Evolutionary conservation across 2,329 filamentous ascomycete species (phyloP).

Genomic region (Fusarium drepaniforme): DNA sequence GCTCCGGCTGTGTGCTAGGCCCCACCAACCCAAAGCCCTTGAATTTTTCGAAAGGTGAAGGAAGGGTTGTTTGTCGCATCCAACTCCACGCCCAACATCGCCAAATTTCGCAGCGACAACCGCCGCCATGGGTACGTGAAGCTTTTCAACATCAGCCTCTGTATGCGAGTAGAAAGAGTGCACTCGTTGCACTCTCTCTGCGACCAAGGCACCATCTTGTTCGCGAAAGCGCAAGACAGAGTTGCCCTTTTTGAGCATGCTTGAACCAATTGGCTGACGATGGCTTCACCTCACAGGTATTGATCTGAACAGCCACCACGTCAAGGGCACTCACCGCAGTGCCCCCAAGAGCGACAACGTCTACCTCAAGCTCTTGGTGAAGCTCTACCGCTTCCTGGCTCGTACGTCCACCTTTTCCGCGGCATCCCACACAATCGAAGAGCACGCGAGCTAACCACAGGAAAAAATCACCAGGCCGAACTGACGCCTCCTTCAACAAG

Average conservation of each 20-base stretch:
- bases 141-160: slow-evolving; percentile 53
- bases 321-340: slow-evolving; percentile 84
- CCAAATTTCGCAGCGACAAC: slow-evolving; percentile 55
- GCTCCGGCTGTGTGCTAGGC: slow-evolving; percentile 13
- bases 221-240: slow-evolving; percentile 45
- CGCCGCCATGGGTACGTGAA: slow-evolving; percentile 74
- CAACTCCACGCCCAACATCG: slow-evolving; percentile 49
- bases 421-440: neutral
- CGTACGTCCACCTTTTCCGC: slow-evolving; percentile 73
- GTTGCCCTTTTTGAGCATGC: slow-evolving; percentile 69
- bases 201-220: slow-evolving; percentile 48
- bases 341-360: slow-evolving; percentile 98
- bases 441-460: slow-evolving; percentile 20
- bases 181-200: slow-evolving; percentile 35
- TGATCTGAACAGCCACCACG: slow-evolving; percentile 78
- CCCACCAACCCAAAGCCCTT: slow-evolving; percentile 41
- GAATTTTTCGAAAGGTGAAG: slow-evolving; percentile 45
- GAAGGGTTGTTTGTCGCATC: slow-evolving; percentile 43
- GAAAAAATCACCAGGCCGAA: slow-evolving; percentile 75
- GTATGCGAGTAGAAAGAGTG: slow-evolving; percentile 64
- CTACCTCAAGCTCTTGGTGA: slow-evolving; percentile 96
- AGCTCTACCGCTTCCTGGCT: slow-evolving; percentile 97
- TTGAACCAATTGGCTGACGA: slow-evolving; percentile 73
- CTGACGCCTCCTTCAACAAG: slow-evolving; percentile 98
- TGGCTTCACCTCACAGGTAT: slow-evolving; percentile 70